These are phyloP conservation scores for Pichia pseudocactophila DNA, from an alignment of 805 yeast species.

Conservation along the genomic window DNA sequence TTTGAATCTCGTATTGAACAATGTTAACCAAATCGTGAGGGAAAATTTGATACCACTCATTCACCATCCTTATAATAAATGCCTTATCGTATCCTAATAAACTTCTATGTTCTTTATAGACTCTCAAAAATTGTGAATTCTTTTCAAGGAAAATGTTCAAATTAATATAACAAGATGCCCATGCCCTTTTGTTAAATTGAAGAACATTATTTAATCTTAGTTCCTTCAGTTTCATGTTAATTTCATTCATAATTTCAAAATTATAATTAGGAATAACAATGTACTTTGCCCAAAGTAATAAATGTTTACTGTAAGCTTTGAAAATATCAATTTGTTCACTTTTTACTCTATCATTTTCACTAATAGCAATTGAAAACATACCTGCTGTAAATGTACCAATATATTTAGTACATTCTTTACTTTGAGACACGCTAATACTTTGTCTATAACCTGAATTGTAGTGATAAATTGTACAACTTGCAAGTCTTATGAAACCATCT, in stretches of 20 bases:
- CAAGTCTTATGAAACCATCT: background rate
- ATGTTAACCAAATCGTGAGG: conserved; percentile 4
- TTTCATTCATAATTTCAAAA: background rate
- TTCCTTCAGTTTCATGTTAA: background rate
- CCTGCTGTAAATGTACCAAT: conserved; percentile 4
- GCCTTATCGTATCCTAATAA: conserved; percentile 4
- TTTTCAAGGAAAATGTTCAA: background rate
- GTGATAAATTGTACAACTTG: conserved; percentile 2
- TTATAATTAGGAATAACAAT: conserved; percentile 1
- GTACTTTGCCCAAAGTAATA: background rate
- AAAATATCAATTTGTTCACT: background rate
- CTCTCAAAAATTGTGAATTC: background rate
- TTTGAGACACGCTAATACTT: background rate
- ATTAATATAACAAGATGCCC: conserved; percentile 1
- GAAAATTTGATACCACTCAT: conserved; percentile 7
- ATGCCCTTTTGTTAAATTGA: background rate
- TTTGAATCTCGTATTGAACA: background rate
- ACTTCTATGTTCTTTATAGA: background rate
- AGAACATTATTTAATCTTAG: background rate
- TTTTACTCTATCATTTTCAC: background rate
- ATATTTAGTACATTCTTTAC: conserved; percentile 2
- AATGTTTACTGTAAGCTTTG: background rate
- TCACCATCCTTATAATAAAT: background rate
- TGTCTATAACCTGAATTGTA: conserved; percentile 1
- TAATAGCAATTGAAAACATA: conserved; percentile 2